Conservation (phyloP, 345 rosid genomes). For the Corchorus capsularis region DNA sequence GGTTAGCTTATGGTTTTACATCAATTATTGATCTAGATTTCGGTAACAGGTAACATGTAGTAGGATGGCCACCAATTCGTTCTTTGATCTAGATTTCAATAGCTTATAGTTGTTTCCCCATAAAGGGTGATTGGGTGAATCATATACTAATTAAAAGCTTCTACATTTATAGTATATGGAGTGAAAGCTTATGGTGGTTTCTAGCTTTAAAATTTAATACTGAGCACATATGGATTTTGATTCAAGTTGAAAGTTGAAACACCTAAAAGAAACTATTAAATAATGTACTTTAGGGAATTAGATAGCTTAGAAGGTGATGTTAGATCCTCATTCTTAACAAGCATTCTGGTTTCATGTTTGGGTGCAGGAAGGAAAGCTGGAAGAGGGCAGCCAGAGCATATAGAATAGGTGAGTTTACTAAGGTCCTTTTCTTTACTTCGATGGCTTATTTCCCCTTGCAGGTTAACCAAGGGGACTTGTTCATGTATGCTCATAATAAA, state of each 20-base stretch:
- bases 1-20: neutral
- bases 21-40: conserved; percentile 5
- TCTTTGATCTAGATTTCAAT: conserved; percentile 31
- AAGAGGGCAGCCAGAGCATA: neutral
- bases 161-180: neutral
- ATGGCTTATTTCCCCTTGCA: too few species aligned
- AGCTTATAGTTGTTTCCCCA: too few species aligned
- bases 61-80: conserved; percentile 94
- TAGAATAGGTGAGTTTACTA: neutral
- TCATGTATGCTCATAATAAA: too few species aligned
- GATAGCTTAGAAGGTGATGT: too few species aligned
- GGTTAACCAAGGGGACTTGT: too few species aligned
- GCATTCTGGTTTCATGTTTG: neutral
- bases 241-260: too few species aligned
- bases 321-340: neutral
- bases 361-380: neutral
- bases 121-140: too few species aligned
- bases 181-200: neutral
- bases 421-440: neutral
- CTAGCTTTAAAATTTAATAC: neutral
- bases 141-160: too few species aligned
- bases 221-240: neutral
- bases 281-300: neutral
- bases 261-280: neutral
- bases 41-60: conserved; percentile 59